These are phyloP conservation scores for Passalora sequoiae DNA, from an alignment of 2,329 filamentous ascomycete genomes.

Conservation along the genomic window DNA sequence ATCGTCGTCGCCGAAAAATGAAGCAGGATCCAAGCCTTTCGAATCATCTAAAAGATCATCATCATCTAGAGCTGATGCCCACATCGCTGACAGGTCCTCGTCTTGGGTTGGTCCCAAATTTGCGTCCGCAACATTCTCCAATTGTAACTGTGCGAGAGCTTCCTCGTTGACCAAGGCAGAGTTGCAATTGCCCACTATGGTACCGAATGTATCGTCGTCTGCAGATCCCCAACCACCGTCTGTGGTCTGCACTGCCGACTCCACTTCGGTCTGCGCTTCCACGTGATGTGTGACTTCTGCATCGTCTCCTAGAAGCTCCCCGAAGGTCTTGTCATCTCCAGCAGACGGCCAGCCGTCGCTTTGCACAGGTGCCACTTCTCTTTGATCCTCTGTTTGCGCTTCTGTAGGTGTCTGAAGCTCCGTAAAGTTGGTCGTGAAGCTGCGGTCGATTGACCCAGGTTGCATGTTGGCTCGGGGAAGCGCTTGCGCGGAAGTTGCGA, in stretches of 20 bases:
- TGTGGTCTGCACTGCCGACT: constrained; percentile 4
- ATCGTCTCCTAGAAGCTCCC: constrained; percentile 26
- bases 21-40: constrained; percentile 53
- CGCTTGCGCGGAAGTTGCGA: constrained; percentile 13
- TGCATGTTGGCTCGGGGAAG: constrained; percentile 15
- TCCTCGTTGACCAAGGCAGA: too few species aligned
- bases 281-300: neutral
- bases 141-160: too few species aligned
- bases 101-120: constrained; percentile 28
- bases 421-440: constrained; percentile 33
- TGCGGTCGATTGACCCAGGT: constrained; percentile 25
- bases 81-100: constrained; percentile 71
- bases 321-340: constrained; percentile 32
- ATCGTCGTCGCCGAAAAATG: constrained; percentile 75
- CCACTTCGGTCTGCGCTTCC: neutral
- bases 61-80: constrained; percentile 75
- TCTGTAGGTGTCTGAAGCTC: constrained; percentile 18
- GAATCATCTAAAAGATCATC: constrained; percentile 44
- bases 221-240: constrained; percentile 16
- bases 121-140: too few species aligned
- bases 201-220: constrained; percentile 23
- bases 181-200: constrained; percentile 16
- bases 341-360: constrained; percentile 27
- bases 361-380: constrained; percentile 11
- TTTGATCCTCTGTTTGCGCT: constrained; percentile 10